phyloP scores from a whole-genome alignment of 768 basidiomycete genomes.

The Leccinum olivaceopallidum region DNA sequence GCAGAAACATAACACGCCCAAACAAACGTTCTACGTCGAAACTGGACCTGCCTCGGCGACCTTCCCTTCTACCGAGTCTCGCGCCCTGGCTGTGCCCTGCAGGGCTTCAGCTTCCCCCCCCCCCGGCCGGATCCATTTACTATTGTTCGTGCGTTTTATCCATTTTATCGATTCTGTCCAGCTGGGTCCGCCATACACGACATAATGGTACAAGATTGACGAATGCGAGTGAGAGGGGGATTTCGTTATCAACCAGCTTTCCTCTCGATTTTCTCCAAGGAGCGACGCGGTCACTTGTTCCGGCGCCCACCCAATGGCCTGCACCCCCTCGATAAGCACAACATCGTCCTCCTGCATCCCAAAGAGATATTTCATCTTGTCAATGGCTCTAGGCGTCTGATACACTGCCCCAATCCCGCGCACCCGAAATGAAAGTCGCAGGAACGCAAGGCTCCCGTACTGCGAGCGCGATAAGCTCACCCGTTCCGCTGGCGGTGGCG shows the following conservation, averaged over 20 bases:
- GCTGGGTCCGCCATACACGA: conserved; percentile 2
- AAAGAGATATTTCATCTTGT: conserved; percentile 39
- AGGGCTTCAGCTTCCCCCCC: too few relatives aligned
- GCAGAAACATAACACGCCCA: too few relatives aligned
- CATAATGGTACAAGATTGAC: not conserved
- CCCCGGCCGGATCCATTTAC: too few relatives aligned
- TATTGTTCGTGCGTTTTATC: too few relatives aligned
- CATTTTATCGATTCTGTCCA: too few relatives aligned
- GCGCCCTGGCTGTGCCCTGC: too few relatives aligned
- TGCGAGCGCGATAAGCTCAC: conserved; percentile 45
- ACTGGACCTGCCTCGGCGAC: too few relatives aligned
- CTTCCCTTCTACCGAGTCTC: too few relatives aligned
- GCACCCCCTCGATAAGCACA: conserved; percentile 51
- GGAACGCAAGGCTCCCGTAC: conserved; percentile 50
- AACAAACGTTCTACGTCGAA: too few relatives aligned
- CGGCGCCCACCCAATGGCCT: conserved; percentile 59
- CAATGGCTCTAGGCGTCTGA: conserved; percentile 49
- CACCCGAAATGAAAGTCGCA: conserved; percentile 57
- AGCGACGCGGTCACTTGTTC: conserved; percentile 42
- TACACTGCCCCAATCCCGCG: conserved; percentile 61
- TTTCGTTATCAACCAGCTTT: not conserved
- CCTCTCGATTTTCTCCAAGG: conserved; percentile 24
- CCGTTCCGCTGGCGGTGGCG: conserved; percentile 20
- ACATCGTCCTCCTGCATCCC: conserved; percentile 45
- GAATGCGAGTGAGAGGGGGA: too few relatives aligned